Base-by-base conservation (phyloP, 805 yeast species). In the Saccharomyces paradoxus region DNA sequence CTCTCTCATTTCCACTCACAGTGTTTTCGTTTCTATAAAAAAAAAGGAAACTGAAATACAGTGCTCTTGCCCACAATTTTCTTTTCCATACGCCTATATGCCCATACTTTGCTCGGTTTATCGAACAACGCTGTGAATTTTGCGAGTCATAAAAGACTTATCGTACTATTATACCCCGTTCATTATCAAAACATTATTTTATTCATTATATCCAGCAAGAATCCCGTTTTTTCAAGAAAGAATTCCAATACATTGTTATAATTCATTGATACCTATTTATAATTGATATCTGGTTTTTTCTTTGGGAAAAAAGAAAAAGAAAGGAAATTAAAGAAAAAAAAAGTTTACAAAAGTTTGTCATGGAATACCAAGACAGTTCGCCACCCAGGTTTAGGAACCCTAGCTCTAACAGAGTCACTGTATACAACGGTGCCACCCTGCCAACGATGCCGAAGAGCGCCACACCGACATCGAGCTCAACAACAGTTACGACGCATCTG, bases 401-500 rank as follows among this genome's bases (percentile, higher is more conserved):
- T 17, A 24, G 44, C 44, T 37, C 44, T 6, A 37, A 17, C 24
- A 37, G 22, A 21, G 24, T 21, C 44, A 17, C 24, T 8, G 24
- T 17, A 17, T 37, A 37, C 9, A 37, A 37, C 44, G 12, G 44
- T 10, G 17, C 13, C 13, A 37, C 44, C 10, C 44, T 37, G 22
- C 44, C 44, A 6, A 37, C 44, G 12, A 37, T 37, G 44, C 44
- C 44, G 13, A 37, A 37, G 44, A 37, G 44, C 22, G 31, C 28
- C 28, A 53, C 52, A 26, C 52, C 52, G 2, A 49, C 47, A 26
- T 31, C 55, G 2, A 29, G 27, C 7, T 28, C 55, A 12, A 49
- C 49, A 6, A 28, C 46, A 5, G 44, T 52, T 10, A 28, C 48
- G 5, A 48, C 49, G 9, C 52, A 24, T 14, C 27, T 53, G n/a